These are phyloP conservation scores for Neurospora discreta DNA, from an alignment of 495 filamentous ascomycete genomes.

Conservation along the genomic window DNA sequence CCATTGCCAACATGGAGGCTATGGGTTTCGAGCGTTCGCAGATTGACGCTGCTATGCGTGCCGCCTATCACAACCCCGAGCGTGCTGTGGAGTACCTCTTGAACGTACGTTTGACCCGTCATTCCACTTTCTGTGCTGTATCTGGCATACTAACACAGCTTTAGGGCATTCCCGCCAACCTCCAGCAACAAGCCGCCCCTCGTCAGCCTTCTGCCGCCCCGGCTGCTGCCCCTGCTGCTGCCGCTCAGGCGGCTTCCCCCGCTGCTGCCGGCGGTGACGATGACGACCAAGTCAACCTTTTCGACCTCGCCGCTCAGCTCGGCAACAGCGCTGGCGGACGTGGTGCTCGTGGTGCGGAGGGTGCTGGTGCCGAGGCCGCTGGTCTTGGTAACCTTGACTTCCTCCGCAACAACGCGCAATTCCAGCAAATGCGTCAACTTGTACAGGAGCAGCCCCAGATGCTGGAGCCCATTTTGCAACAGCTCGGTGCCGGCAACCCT, in stretches of 20 bases:
- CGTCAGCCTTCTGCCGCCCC: conserved; percentile 26
- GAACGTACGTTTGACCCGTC: conserved; percentile 46
- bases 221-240: conserved; percentile 23
- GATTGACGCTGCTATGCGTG: conserved; percentile 88
- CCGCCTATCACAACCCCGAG: conserved; percentile 92
- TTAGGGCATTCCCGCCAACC: conserved; percentile 81
- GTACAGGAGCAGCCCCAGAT: conserved; percentile 96
- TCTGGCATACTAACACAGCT: conserved; percentile 84
- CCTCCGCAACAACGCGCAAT: conserved; percentile 91
- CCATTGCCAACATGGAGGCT: conserved; percentile 90
- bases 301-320: conserved; percentile 77
- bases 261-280: conserved; percentile 41
- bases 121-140: neutral
- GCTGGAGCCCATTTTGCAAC: conserved; percentile 94
- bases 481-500: conserved; percentile 91
- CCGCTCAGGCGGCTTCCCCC: conserved; percentile 25
- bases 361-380: conserved; percentile 26
- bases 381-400: conserved; percentile 77
- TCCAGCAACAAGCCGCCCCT: conserved; percentile 42
- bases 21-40: conserved; percentile 88
- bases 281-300: conserved; percentile 74
- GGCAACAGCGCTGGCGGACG: conserved; percentile 44
- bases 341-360: conserved; percentile 19
- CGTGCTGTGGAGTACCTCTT: conserved; percentile 94
- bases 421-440: conserved; percentile 92